Evolutionary conservation across 2,329 filamentous ascomycete species (phyloP).

Genomic region (Aspergillus carbonarius): DNA sequence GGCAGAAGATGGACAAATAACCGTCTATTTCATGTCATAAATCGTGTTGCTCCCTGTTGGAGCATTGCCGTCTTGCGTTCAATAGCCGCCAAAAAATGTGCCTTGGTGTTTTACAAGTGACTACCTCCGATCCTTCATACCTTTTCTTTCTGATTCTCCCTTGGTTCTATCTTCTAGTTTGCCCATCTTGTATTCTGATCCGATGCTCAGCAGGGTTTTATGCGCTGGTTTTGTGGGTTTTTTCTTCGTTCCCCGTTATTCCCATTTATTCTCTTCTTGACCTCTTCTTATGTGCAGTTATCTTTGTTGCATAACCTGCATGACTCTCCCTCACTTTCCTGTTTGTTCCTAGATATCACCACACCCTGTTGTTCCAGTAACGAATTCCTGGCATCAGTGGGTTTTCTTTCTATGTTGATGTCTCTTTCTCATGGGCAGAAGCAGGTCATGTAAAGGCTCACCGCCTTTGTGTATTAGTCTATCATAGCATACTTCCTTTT

Average conservation of each 20-base stretch:
- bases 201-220: slow-evolving; percentile 8
- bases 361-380: slow-evolving; percentile 26
- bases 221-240: slow-evolving; percentile 12
- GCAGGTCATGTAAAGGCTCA: slow-evolving; percentile 20
- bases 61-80: neutral
- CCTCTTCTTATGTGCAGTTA: slow-evolving; percentile 26
- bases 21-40: slow-evolving; percentile 9
- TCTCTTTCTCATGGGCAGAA: slow-evolving; percentile 23
- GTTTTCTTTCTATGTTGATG: slow-evolving; percentile 24
- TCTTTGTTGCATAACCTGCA: slow-evolving; percentile 28
- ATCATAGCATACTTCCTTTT: slow-evolving; percentile 24
- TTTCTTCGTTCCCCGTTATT: slow-evolving; percentile 17
- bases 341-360: slow-evolving; percentile 16
- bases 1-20: slow-evolving; percentile 61
- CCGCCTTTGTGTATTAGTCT: slow-evolving; percentile 31
- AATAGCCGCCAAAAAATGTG: neutral
- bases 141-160: slow-evolving; percentile 12
- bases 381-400: slow-evolving; percentile 25
- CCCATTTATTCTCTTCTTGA: slow-evolving; percentile 2
- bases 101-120: slow-evolving; percentile 9
- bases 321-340: slow-evolving; percentile 21
- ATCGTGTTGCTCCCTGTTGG: neutral
- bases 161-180: slow-evolving; percentile 13
- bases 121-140: slow-evolving; percentile 14
- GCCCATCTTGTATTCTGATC: slow-evolving; percentile 15